These are phyloP conservation scores for Penicillium sp. DNA, from an alignment of 2,329 filamentous ascomycete genomes.

Conservation along the genomic window DNA sequence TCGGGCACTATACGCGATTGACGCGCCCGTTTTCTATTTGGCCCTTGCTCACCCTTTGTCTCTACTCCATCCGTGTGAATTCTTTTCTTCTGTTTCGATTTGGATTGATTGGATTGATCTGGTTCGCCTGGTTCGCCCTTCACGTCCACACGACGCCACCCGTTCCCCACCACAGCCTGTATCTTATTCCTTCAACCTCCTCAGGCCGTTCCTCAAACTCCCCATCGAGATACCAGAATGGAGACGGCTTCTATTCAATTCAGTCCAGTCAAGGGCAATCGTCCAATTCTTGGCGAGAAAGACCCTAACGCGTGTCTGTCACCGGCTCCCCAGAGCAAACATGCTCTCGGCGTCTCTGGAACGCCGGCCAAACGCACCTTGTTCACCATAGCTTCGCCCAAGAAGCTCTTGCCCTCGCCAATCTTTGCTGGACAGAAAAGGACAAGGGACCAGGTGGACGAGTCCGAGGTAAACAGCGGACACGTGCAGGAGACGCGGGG, in stretches of 20 bases:
- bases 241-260: constrained; percentile 20
- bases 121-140: no score
- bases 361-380: constrained; percentile 28
- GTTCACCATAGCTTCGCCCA: constrained; percentile 23
- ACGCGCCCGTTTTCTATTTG: constrained; percentile 19
- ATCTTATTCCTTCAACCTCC: constrained; percentile 4
- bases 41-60: not conserved
- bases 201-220: not conserved
- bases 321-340: constrained; percentile 23
- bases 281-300: constrained; percentile 40
- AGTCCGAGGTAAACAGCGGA: constrained; percentile 21
- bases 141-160: constrained; percentile 7
- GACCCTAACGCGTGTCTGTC: constrained; percentile 39
- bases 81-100: not conserved
- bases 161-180: constrained; percentile 9
- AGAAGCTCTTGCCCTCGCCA: constrained; percentile 30
- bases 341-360: constrained; percentile 14
- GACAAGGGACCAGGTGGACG: constrained; percentile 37
- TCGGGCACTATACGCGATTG: constrained; percentile 23
- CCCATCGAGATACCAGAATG: constrained; percentile 13
- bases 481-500: constrained; percentile 16
- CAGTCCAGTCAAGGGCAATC: constrained; percentile 34
- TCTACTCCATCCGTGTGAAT: not conserved
- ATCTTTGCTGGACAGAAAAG: constrained; percentile 39
- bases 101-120: no score